Evolutionary conservation across 1,284 basidiomycete genomes (phyloP), one percentile per base, ranked within the genome.

Genomic region (Ustilago nuda): DNA sequence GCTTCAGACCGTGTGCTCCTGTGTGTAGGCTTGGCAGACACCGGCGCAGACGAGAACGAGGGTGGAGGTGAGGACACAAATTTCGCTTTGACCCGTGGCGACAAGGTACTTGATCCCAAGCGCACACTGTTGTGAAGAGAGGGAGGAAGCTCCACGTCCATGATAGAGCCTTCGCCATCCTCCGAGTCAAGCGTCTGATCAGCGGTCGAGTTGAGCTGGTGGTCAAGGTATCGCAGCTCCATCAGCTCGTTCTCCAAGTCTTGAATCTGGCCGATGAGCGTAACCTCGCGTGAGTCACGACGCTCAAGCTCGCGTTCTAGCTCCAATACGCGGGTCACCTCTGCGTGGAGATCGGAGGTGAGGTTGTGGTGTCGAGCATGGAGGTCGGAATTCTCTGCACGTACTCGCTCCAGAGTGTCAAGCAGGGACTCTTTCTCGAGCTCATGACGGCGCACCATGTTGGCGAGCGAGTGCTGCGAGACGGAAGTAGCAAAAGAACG

Each of bases 381-480:
- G 46, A 81, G 41, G 8, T 69, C 72, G 23, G 58, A 55, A 8
- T 68, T 66, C 58, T 81, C 79, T 19, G 66, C 62, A 5, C 79
- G 69, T 15, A 76, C 46, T 33, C 76, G 48, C 56, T 82, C 75
- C 51, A 82, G 74, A 30, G 65, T 76, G 50, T 82, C 80, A 30
- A 82, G 68, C 56, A 82, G 36, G 41, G 73, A 76, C 55, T 82
- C 78, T 57, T 78, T 80, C 53, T 82, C 80, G 13, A 82, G 72
- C 50, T 78, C 78, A 50, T 82, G 80, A 17, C 80, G 78, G 43
- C 78, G 72, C 23, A 78, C 61, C 61, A 79, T 60, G 56, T 75
- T 60, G 56, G 66, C 68, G 9, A 78, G 33, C 52, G 72, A 72
- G 8, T 66, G 62, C 46, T 75, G 76, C 66, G 75, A 77, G 8